Base-by-base conservation (phyloP, 2,329 filamentous ascomycete species). In the Cercospora citrullina region DNA sequence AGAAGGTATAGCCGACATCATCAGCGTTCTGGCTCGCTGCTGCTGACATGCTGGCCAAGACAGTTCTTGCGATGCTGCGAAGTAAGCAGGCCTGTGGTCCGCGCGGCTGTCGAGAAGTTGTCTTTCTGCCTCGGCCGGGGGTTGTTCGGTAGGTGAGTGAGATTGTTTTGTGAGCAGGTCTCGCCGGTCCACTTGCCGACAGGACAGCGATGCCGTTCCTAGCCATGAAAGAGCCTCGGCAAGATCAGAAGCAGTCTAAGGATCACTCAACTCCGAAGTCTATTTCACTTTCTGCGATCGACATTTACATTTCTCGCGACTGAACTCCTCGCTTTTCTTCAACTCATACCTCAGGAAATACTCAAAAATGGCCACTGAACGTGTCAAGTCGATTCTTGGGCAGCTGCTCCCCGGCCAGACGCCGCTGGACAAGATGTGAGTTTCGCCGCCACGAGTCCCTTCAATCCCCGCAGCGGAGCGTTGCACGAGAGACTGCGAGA, bases 321-420 rank as follows among this genome's bases (percentile, higher is more conserved):
- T 36, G 18, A 51, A 14, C 31, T 45, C 10, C 51, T n/a, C 21
- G 23, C 51, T 48, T 64, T 18, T 60, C 57, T 31, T 12, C 28
- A 33, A 45, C 30, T n/a, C 12, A 59, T 59, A 18, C 55, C 55
- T 33, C 55, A 8, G 31, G 8, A 18, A 23, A 59, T 8, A 33
- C 33, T 63, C 80, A 85, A 74, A 74, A 75, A 95, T 94, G 92
- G 90, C 92, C 74, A 87, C 89, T 70, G 92, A 97, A 84, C 89
- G 94, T 81, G 89, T 98, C 74, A 91, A 88, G 77, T 94, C 91
- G 73, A 91, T 98, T 77, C 86, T 97, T 76, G 93, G 90, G 83
- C 94, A 98, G 81, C 85, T 97, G 78, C 85, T 90, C 68, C 91
- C 92, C 61, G 75, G 77, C 72, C 87, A 89, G 75, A 89, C 88